A percentile compares a stretch with the other conserved stretches of the same genome.
These are phyloP conservation scores for Botrytis cinerea DNA, from an alignment of 2,329 filamentous ascomycete genomes.

Conservation along the genomic window DNA sequence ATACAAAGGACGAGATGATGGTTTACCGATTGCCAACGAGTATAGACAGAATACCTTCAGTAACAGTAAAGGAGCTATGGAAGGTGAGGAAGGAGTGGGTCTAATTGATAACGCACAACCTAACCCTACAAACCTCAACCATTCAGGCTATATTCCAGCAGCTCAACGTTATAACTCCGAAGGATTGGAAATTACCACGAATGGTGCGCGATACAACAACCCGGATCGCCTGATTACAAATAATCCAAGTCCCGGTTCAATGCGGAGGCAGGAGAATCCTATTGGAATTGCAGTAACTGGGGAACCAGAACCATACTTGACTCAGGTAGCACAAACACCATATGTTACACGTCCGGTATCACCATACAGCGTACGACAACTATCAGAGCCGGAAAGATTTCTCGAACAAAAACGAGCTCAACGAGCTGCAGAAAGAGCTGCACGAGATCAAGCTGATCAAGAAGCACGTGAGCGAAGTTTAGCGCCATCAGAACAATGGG, in stretches of 20 bases:
- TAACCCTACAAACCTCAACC: slow-evolving; percentile 32
- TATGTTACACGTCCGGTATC: slow-evolving; percentile 18
- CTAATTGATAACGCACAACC: slow-evolving; percentile 40
- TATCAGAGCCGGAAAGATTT: slow-evolving; percentile 30
- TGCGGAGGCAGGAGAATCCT: slow-evolving; percentile 24
- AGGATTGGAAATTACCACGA: slow-evolving; percentile 35
- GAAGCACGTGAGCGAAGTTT: not conserved
- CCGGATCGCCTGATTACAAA: slow-evolving; percentile 28
- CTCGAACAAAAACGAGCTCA: slow-evolving; percentile 29
- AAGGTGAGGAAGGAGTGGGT: slow-evolving; percentile 37
- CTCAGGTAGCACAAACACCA: slow-evolving; percentile 26
- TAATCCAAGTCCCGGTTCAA: slow-evolving; percentile 28
- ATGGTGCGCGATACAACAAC: slow-evolving; percentile 26
- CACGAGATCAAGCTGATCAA: slow-evolving; percentile 2
- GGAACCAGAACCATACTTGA: slow-evolving; percentile 33
- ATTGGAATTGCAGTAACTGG: slow-evolving; percentile 34
- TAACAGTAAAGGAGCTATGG: slow-evolving; percentile 28
- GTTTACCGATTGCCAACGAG: slow-evolving; percentile 40
- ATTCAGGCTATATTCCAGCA: slow-evolving; percentile 36
- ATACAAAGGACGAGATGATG: slow-evolving; percentile 29
- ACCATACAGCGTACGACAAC: slow-evolving; percentile 13
- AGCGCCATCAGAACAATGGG: slow-evolving; percentile 12
- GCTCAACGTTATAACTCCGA: slow-evolving; percentile 38
- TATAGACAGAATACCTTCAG: slow-evolving; percentile 39
- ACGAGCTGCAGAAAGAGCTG: not conserved